A percentile compares a stretch with the other conserved stretches of the same genome.
Evolutionary conservation across 805 yeast species (phyloP).

Genomic region (Barnettozyma sucrosica): DNA sequence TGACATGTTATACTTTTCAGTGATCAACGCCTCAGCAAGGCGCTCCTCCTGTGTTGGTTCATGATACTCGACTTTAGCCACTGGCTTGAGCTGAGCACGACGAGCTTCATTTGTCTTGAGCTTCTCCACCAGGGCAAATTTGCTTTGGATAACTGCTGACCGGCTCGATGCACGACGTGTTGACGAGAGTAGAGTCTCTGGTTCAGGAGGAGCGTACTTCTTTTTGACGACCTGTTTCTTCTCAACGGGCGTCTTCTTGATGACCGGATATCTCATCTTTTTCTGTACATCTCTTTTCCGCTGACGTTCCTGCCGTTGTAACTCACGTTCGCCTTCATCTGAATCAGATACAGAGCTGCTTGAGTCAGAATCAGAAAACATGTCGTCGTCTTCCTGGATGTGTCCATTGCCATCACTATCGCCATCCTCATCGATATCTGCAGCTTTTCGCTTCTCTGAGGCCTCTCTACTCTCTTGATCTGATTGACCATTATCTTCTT

Average conservation of each 20-base stretch:
- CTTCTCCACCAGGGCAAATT: conserved; percentile 68
- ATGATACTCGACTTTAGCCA: conserved; percentile 33
- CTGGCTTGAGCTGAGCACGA: conserved; percentile 39
- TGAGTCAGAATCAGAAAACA: conserved; percentile 9
- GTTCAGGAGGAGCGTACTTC: conserved; percentile 34
- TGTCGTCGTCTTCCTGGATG: conserved; percentile 12
- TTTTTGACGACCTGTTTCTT: conserved; percentile 24
- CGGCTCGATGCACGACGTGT: conserved; percentile 72
- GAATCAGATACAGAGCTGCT: conserved; percentile 31
- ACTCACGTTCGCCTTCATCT: conserved; percentile 64
- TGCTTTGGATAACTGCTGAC: conserved; percentile 68
- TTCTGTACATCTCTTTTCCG: conserved; percentile 28
- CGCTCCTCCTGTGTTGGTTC: conserved; percentile 42
- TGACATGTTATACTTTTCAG: conserved; percentile 69
- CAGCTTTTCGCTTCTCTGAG: conserved; percentile 9
- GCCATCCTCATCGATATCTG: conserved; percentile 18
- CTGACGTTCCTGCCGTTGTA: conserved; percentile 39
- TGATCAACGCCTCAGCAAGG: conserved; percentile 73
- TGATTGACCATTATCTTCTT: conserved; percentile 28
- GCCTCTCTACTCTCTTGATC: conserved; percentile 27
- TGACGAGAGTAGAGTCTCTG: conserved; percentile 46
- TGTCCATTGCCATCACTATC: conserved; percentile 17
- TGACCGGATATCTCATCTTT: conserved; percentile 27
- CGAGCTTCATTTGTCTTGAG: conserved; percentile 63
- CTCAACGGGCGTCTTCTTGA: conserved; percentile 27